These are phyloP conservation scores for Ophiostoma novo-ulmi DNA, from an alignment of 2,329 filamentous ascomycete species.

Conservation along the genomic window DNA sequence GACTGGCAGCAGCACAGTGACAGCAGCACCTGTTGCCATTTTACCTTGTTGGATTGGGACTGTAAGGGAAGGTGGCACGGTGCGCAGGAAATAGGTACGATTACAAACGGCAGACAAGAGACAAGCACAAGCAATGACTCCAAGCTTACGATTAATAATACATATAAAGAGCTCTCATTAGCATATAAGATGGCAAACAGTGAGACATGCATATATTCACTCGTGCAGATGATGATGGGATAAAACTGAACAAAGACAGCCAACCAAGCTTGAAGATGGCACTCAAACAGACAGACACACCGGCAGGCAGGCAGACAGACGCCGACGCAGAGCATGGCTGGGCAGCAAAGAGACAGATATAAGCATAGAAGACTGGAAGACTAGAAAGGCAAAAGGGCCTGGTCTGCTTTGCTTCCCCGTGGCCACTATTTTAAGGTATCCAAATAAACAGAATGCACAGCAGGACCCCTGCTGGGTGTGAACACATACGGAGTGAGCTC, in stretches of 20 bases:
- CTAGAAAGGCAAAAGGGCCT: too few relatives aligned
- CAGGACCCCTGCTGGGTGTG: background rate
- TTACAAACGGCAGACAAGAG: background rate
- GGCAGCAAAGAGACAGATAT: too few relatives aligned
- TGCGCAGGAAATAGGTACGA: background rate
- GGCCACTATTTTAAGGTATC: background rate
- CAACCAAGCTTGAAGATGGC: too few relatives aligned
- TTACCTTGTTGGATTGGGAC: background rate
- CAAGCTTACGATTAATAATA: background rate
- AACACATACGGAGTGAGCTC: conserved; percentile 16
- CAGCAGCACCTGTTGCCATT: background rate
- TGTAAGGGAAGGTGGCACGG: background rate
- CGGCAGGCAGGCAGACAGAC: too few relatives aligned
- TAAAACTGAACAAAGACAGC: too few relatives aligned
- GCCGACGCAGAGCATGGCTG: too few relatives aligned
- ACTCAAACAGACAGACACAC: too few relatives aligned
- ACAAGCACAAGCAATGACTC: background rate
- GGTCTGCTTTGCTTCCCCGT: too few relatives aligned
- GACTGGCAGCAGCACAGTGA: background rate
- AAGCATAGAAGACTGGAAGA: too few relatives aligned
- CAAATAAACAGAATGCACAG: background rate
- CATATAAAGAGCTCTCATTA: background rate
- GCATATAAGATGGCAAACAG: background rate
- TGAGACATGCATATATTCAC: background rate
- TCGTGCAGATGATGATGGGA: background rate